These are phyloP conservation scores for Metroxylon sagu DNA, from an alignment of 176 grass and related monocot genomes.

Conservation along the genomic window DNA sequence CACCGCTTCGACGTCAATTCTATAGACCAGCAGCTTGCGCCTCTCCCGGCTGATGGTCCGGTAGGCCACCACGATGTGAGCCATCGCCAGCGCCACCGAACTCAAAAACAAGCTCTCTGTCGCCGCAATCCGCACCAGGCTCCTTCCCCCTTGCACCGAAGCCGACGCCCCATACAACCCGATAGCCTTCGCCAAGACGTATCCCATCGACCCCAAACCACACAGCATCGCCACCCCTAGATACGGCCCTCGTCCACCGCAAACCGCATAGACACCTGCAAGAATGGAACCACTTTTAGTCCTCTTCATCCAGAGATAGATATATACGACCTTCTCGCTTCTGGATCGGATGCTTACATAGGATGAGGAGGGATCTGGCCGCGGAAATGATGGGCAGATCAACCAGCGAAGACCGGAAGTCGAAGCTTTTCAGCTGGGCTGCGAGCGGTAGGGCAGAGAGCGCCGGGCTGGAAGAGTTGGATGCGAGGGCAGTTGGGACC, in stretches of 20 bases:
- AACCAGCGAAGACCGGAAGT: slow-evolving; percentile 8
- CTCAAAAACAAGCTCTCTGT: slow-evolving; percentile 6
- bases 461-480: neutral
- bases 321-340: too few species aligned
- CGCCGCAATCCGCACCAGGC: neutral
- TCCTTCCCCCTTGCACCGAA: neutral
- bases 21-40: slow-evolving; percentile 20
- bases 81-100: slow-evolving; percentile 12
- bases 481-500: slow-evolving; percentile 2
- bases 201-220: slow-evolving; percentile 5
- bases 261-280: slow-evolving; percentile 9
- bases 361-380: slow-evolving; percentile 12
- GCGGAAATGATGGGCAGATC: slow-evolving; percentile 13
- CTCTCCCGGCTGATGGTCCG: slow-evolving; percentile 14
- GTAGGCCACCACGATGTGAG: slow-evolving; percentile 17
- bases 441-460: neutral
- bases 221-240: neutral
- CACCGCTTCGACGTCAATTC: slow-evolving; percentile 22
- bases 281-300: neutral
- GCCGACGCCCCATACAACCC: neutral
- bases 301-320: too few species aligned
- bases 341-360: slow-evolving; percentile 1
- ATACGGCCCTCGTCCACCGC: slow-evolving; percentile 10
- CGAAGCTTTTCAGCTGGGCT: neutral
- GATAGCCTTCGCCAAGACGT: slow-evolving; percentile 6